A percentile compares a stretch with the other conserved stretches of the same genome.
Conservation (phyloP, 2,329 filamentous ascomycete genomes). For the Calonectria leucothoes region DNA sequence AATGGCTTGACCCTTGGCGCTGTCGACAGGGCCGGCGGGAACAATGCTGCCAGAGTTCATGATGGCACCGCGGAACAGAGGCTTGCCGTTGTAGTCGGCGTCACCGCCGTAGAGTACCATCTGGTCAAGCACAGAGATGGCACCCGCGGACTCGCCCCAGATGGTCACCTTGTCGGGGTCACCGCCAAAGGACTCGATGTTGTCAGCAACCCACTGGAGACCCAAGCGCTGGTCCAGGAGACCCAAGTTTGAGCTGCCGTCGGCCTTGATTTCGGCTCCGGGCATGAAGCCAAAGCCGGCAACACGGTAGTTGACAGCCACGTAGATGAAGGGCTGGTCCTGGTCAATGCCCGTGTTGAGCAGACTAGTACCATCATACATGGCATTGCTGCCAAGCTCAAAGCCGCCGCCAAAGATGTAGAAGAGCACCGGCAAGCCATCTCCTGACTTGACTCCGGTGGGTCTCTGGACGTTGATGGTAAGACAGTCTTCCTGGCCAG, state of each 20-base stretch:
- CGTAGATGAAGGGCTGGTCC: conserved; percentile 73
- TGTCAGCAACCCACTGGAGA: conserved; percentile 81
- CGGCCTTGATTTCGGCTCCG: conserved; percentile 73
- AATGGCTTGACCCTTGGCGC: conserved; percentile 71
- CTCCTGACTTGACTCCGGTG: conserved; percentile 61
- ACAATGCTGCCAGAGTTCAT: conserved; percentile 79
- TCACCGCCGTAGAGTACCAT: conserved; percentile 80
- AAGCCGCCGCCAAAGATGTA: conserved; percentile 80
- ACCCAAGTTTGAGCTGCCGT: conserved; percentile 77
- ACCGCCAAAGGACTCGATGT: conserved; percentile 82
- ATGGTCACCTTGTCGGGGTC: conserved; percentile 84
- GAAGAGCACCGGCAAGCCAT: conserved; percentile 74
- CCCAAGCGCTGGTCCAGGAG: conserved; percentile 79
- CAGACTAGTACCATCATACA: conserved; percentile 64
- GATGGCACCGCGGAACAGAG: conserved; percentile 80
- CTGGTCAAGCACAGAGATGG: conserved; percentile 81
- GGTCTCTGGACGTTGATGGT: conserved; percentile 71
- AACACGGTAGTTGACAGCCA: conserved; percentile 82
- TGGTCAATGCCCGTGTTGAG: conserved; percentile 56
- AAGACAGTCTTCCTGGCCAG: conserved; percentile 73
- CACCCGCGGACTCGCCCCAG: conserved; percentile 79
- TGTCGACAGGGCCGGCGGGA: conserved; percentile 73
- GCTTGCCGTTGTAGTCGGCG: conserved; percentile 78
- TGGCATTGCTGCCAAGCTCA: conserved; percentile 61
- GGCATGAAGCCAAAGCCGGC: conserved; percentile 81